Evolutionary conservation across 176 grass and related monocot species (phyloP).

Genomic region (Urochloa ruziziensis): DNA sequence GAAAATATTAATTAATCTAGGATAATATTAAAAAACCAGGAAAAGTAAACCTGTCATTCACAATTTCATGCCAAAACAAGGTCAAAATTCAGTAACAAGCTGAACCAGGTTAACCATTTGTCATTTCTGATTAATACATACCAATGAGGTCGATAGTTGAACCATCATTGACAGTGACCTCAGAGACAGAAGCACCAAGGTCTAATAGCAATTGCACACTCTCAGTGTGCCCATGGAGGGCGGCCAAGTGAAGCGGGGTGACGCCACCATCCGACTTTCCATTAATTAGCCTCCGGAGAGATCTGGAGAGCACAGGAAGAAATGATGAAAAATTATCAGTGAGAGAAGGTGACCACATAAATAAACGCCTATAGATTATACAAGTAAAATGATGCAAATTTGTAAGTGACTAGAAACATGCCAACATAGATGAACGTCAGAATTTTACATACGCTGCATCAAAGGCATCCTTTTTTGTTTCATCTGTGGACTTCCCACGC

Average conservation of each 20-base stretch:
- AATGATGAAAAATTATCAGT: conserved; percentile 37
- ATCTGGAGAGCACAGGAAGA: conserved; percentile 48
- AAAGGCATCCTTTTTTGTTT: conserved; percentile 47
- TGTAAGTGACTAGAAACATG: conserved; percentile 29
- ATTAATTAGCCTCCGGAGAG: conserved; percentile 65
- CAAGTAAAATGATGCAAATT: conserved; percentile 29
- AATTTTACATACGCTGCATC: conserved; percentile 74
- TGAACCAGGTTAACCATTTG: neutral
- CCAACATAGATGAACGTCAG: conserved; percentile 35
- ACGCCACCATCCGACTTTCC: conserved; percentile 88
- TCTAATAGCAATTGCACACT: conserved; percentile 83
- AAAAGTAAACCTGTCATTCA: neutral
- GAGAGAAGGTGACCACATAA: conserved; percentile 1
- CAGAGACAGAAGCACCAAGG: conserved; percentile 82
- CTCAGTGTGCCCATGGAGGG: conserved; percentile 83
- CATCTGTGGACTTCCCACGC: conserved; percentile 43
- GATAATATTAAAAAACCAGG: neutral
- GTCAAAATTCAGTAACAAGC: conserved; percentile 11
- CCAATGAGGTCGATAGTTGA: conserved; percentile 98
- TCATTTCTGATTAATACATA: conserved; percentile 27
- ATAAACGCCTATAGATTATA: neutral
- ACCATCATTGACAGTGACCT: conserved; percentile 88
- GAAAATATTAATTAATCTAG: conserved; percentile 17
- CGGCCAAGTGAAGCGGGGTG: conserved; percentile 85
- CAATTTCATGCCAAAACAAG: neutral